A percentile compares a stretch with the other conserved stretches of the same genome.
These are phyloP conservation scores for Astraeus odoratus DNA, from an alignment of 768 basidiomycete species.

Conservation along the genomic window DNA sequence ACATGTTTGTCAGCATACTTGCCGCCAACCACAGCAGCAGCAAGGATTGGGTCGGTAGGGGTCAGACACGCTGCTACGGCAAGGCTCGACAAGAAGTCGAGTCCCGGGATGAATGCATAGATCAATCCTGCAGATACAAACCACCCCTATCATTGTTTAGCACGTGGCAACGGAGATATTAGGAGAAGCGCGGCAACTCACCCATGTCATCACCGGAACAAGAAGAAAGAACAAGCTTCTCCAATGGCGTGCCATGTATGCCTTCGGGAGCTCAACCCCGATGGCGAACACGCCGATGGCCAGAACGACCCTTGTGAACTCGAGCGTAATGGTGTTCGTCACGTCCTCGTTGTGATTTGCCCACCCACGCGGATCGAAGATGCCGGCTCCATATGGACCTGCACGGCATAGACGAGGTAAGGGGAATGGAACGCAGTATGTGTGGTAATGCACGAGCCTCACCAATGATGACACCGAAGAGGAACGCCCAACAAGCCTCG, in stretches of 20 bases:
- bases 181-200: conserved; percentile 31
- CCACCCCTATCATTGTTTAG: conserved; percentile 62
- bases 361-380: conserved; percentile 83
- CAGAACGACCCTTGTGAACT: conserved; percentile 84
- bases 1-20: conserved; percentile 99
- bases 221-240: conserved; percentile 80
- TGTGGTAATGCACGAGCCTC: conserved; percentile 19
- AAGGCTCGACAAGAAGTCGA: conserved; percentile 84
- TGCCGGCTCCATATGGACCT: conserved; percentile 78
- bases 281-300: conserved; percentile 98
- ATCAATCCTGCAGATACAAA: conserved; percentile 89
- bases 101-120: conserved; percentile 82
- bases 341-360: conserved; percentile 38
- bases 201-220: conserved; percentile 79
- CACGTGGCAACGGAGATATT: conserved; percentile 3
- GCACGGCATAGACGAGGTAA: conserved; percentile 6
- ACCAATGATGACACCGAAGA: conserved; percentile 90
- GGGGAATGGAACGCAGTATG: neutral
- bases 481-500: conserved; percentile 93
- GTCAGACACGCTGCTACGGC: conserved; percentile 91
- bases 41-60: conserved; percentile 53
- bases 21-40: conserved; percentile 69
- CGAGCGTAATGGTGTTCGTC: conserved; percentile 78
- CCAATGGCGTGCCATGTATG: conserved; percentile 94
- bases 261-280: conserved; percentile 94